Percentiles rank a stretch among this genome's conserved stretches.
Evolutionary conservation across 306 rosid genomes (phyloP).

Genomic region (Begonia fuchsioides): DNA sequence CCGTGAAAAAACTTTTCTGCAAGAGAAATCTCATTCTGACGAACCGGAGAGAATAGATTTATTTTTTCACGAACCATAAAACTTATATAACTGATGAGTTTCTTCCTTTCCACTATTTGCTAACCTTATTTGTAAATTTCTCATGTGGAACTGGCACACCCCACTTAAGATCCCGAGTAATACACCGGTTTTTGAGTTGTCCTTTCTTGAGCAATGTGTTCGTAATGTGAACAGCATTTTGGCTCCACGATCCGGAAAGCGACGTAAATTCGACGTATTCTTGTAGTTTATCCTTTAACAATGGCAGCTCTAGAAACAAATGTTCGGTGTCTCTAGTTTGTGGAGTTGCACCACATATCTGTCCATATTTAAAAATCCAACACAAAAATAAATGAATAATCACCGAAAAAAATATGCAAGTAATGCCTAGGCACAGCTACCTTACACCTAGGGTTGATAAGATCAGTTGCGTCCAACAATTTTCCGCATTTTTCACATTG

Average conservation of each 20-base stretch:
- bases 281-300: slow-evolving; percentile 46
- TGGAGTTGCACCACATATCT: slow-evolving; percentile 48
- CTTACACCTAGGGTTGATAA: slow-evolving; percentile 53
- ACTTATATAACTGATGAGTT: no score
- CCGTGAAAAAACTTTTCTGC: no score
- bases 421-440: slow-evolving; percentile 14
- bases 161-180: slow-evolving; percentile 72
- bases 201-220: slow-evolving; percentile 62
- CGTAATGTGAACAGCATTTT: slow-evolving; percentile 59
- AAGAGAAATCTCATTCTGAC: no score
- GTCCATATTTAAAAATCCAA: slow-evolving; percentile 3
- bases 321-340: slow-evolving; percentile 44
- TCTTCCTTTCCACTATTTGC: neutral
- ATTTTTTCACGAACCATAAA: no score
- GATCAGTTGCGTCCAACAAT: slow-evolving; percentile 52
- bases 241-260: slow-evolving; percentile 58
- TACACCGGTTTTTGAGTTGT: slow-evolving; percentile 37
- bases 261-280: slow-evolving; percentile 40
- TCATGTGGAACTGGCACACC: slow-evolving; percentile 79
- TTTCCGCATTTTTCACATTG: slow-evolving; percentile 73
- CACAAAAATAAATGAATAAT: neutral
- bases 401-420: neutral
- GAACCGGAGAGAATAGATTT: no score
- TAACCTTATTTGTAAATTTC: slow-evolving; percentile 49
- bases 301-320: slow-evolving; percentile 63